Conservation (phyloP, 2,329 filamentous ascomycete genomes). For the Fusarium subglutinans region DNA sequence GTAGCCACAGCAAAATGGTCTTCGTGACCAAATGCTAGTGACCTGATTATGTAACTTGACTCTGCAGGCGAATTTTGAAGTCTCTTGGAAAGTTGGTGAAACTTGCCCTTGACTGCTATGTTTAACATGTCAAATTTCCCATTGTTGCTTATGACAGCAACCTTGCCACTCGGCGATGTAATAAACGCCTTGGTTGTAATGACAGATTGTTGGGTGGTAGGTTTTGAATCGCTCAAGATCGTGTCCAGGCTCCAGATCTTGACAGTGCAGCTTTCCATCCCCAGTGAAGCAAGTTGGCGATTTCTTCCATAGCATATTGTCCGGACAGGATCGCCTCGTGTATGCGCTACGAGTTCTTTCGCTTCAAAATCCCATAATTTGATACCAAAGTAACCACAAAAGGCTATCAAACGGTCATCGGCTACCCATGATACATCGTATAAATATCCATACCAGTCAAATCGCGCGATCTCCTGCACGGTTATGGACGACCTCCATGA, state of each 20-base stretch:
- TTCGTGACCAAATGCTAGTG: fast-evolving
- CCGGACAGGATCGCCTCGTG: fast-evolving
- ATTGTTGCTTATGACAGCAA: fast-evolving
- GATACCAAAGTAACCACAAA: fast-evolving
- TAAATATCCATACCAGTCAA: fast-evolving
- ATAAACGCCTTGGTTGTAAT: fast-evolving
- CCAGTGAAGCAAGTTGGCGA: fast-evolving
- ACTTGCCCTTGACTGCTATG: fast-evolving
- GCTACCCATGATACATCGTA: fast-evolving
- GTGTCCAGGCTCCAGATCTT: not conserved
- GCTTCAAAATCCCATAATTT: fast-evolving
- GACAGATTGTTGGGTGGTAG: fast-evolving
- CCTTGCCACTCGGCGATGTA: fast-evolving
- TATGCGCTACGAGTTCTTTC: fast-evolving
- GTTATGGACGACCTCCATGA: fast-evolving
- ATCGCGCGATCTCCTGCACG: fast-evolving
- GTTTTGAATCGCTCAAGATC: not conserved
- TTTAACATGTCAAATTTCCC: fast-evolving
- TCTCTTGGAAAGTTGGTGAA: not conserved
- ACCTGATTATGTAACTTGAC: fast-evolving
- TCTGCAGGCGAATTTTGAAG: fast-evolving
- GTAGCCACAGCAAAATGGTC: fast-evolving
- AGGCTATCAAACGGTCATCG: fast-evolving
- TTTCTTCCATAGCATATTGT: not conserved
- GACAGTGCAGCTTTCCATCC: not conserved